These are phyloP conservation scores for Meredithiella fracta DNA, from an alignment of 2,329 filamentous ascomycete species.

Conservation along the genomic window DNA sequence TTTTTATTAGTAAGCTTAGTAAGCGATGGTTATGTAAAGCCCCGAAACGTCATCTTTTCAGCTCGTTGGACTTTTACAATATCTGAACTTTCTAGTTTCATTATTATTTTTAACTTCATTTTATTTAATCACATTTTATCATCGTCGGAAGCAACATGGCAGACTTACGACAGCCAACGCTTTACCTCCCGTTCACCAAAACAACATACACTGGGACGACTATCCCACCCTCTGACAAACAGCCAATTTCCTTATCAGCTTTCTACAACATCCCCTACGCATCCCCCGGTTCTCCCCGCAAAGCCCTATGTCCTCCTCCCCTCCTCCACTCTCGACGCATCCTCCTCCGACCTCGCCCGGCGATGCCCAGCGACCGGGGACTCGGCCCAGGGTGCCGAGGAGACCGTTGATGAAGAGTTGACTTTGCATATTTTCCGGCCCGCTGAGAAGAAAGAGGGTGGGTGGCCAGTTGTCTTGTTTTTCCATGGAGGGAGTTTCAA, in stretches of 20 bases:
- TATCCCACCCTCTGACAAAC: neutral
- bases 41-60: too few species aligned
- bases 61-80: too few species aligned
- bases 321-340: neutral
- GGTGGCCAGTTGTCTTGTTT: constrained; percentile 37
- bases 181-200: neutral
- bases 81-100: too few species aligned
- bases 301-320: neutral
- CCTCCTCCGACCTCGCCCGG: neutral
- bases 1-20: too few species aligned
- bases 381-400: neutral
- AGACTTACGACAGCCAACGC: too few species aligned
- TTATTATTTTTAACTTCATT: too few species aligned
- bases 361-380: neutral
- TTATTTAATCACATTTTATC: too few species aligned
- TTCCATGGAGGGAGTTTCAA: constrained; percentile 50
- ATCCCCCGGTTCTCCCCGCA: neutral
- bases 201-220: neutral
- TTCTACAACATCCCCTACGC: constrained; percentile 2
- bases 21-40: too few species aligned
- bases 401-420: neutral
- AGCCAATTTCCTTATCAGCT: neutral
- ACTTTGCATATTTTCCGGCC: neutral
- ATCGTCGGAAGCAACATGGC: too few species aligned
- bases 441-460: neutral